Conservation (phyloP, 31 red algal species). For the Bonnemaisonia californica region DNA sequence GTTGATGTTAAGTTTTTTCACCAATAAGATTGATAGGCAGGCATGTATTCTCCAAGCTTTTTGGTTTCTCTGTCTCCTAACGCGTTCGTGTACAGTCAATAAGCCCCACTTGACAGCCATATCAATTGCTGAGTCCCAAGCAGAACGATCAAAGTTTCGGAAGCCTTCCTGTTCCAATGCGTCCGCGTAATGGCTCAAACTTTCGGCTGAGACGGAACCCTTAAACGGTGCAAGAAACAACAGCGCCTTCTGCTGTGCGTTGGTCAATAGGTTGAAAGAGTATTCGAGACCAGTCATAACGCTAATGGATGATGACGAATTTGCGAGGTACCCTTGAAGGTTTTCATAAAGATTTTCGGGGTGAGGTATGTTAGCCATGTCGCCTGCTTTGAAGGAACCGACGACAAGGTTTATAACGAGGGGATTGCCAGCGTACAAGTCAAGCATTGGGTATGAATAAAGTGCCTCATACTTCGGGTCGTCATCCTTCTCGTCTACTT, state of each 20-base stretch:
- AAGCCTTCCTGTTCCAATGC: constrained; percentile 16
- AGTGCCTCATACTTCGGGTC: constrained; percentile 15
- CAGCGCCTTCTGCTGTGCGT: constrained; percentile 24
- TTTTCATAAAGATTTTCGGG: constrained; percentile 29
- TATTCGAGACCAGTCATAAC: constrained; percentile 29
- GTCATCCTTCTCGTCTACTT: neutral
- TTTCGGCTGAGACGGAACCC: constrained; percentile 30
- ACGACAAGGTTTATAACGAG: constrained; percentile 37
- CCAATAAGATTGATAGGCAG: constrained; percentile 27
- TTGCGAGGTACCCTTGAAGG: constrained; percentile 19
- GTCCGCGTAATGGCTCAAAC: constrained; percentile 25
- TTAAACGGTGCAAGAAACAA: constrained; percentile 40
- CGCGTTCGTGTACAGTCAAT: constrained; percentile 25
- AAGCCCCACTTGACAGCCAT: constrained; percentile 43
- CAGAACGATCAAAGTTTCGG: constrained; percentile 14
- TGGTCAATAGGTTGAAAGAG: constrained; percentile 31
- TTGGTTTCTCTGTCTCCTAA: neutral
- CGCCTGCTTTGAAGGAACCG: constrained; percentile 18
- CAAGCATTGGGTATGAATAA: constrained; percentile 29
- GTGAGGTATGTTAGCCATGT: neutral
- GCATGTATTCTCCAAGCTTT: constrained; percentile 39
- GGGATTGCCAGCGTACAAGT: constrained; percentile 39
- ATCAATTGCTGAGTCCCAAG: constrained; percentile 33
- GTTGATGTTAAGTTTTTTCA: constrained; percentile 3
- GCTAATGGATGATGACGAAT: constrained; percentile 24